Evolutionary conservation across 495 filamentous ascomycete genomes (phyloP), one percentile per base, ranked within the genome.

Genomic region (Penicillium pulvis): DNA sequence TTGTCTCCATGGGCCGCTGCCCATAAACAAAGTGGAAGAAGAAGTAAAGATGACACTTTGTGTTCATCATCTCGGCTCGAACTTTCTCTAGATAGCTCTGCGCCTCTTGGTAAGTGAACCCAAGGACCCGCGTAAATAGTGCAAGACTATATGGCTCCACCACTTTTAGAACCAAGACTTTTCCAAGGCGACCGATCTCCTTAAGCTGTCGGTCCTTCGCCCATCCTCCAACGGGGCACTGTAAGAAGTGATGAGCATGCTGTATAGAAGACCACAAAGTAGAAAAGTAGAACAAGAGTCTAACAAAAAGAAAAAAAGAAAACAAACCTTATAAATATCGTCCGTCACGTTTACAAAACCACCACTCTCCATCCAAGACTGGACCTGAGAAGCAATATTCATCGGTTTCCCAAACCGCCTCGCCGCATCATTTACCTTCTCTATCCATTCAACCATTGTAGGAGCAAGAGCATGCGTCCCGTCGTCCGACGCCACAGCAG

Each of bases 61-160:
- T 49, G 51, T 57, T 68, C 39, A 71, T 36, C n/a, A 75, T 36
- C 53, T 76, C 73, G 8, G 62, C 60, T n/a, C 70, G 71, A 14
- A 75, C 71, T 51, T 70, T 66, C 2, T 73, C 61, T 59, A 74
- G 67, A 36, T 65, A 69, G 9, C 70, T 69, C 51, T 67, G 68
- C 2, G 74, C 69, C 23, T 75, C 64, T 23, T 79, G 75, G 24
- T 61, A 67, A 0, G 67, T 57, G 67, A 77, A 81, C 0, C 81
- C 82, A 14, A 83, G 66, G 0, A 81, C 78, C 16, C 79, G 76
- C 1, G 83, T 86, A 51, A 87, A 85, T 4, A 85, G 67, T 14
- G 77, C 78, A 19, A 83, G 73, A 6, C 74, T 78, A 43, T 85
- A 78, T 6, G 79, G 81, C 55, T 84, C 73, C 45, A 86, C 53